phyloP scores from a whole-genome alignment of 2,329 filamentous ascomycete genomes.

The Penicillium vulpinum region DNA sequence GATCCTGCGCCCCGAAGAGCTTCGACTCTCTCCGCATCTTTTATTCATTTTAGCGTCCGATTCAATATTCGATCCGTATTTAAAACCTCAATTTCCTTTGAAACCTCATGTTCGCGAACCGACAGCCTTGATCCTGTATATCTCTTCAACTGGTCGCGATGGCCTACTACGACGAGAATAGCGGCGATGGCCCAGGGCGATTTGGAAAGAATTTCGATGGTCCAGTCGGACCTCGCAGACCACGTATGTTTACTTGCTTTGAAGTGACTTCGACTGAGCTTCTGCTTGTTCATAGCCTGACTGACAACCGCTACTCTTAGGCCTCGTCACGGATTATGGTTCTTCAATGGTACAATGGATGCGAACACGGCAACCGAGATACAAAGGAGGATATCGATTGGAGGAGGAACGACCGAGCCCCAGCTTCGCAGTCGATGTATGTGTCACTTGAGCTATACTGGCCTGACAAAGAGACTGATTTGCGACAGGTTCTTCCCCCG shows the following conservation, averaged over 20 bases:
- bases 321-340: conserved; percentile 90
- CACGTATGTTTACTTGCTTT: conserved; percentile 33
- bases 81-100: neutral
- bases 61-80: neutral
- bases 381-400: conserved; percentile 68
- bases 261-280: neutral
- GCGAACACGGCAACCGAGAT: conserved; percentile 74
- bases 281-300: neutral
- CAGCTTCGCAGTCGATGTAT: conserved; percentile 86
- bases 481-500: conserved; percentile 76
- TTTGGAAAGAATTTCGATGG: conserved; percentile 36
- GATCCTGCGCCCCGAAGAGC: conserved; percentile 13
- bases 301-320: conserved; percentile 48
- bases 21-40: conserved; percentile 14
- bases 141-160: conserved; percentile 22
- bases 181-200: conserved; percentile 36
- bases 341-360: conserved; percentile 90
- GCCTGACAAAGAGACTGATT: conserved; percentile 11
- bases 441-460: neutral
- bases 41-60: neutral
- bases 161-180: conserved; percentile 44
- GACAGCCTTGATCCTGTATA: conserved; percentile 7
- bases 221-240: conserved; percentile 41
- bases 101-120: neutral
- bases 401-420: conserved; percentile 81